These are phyloP conservation scores for Trametes gibbosa DNA, from an alignment of 768 basidiomycete species.

Conservation along the genomic window DNA sequence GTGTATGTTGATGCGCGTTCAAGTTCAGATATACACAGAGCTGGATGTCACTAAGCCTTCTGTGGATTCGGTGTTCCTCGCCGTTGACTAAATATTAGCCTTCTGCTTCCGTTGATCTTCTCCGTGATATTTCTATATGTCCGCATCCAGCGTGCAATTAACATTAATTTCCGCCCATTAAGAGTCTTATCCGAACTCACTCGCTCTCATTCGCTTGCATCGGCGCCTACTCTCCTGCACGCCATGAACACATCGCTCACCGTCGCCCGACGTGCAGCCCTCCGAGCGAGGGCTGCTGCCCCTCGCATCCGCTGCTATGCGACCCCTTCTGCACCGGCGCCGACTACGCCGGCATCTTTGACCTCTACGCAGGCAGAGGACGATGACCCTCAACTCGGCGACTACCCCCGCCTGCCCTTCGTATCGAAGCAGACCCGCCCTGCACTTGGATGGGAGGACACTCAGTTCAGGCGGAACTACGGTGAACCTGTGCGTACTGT, in stretches of 20 bases:
- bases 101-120: too few species aligned
- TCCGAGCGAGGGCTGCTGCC: slow-evolving; percentile 16
- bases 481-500: slow-evolving; percentile 69
- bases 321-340: slow-evolving; percentile 24
- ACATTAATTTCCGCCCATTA: not conserved
- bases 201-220: not conserved
- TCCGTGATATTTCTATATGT: too few species aligned
- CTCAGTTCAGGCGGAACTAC: slow-evolving; percentile 74
- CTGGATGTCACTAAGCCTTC: too few species aligned
- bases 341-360: slow-evolving; percentile 20
- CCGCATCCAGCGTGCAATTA: not conserved
- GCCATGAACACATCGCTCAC: slow-evolving; percentile 37
- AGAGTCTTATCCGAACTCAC: not conserved
- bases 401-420: slow-evolving; percentile 71
- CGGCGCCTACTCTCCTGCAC: slow-evolving; percentile 11
- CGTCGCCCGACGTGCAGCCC: slow-evolving; percentile 37
- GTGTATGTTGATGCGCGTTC: not conserved
- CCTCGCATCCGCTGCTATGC: slow-evolving; percentile 26
- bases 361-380: slow-evolving; percentile 26
- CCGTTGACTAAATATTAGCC: too few species aligned
- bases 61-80: too few species aligned
- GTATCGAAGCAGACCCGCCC: slow-evolving; percentile 63
- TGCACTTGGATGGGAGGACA: slow-evolving; percentile 73
- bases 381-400: slow-evolving; percentile 65
- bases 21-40: not conserved